Base-by-base conservation (phyloP, 192 early-diverging fungal species). In the Coemansia sp. region DNA sequence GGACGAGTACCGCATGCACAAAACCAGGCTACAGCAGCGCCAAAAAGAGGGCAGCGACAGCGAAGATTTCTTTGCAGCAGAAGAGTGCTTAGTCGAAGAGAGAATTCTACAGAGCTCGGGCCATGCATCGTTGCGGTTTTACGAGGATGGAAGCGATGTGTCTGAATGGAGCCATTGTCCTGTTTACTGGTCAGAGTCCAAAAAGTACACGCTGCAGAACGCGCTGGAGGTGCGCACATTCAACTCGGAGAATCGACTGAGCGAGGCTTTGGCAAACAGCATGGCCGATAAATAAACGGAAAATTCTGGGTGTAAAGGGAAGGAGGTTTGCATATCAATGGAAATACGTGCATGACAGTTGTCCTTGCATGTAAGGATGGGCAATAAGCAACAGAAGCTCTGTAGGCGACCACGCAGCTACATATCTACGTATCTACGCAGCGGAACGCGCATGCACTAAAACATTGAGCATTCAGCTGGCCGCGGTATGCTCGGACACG, bases 171-270 rank as follows among this genome's bases (percentile, higher is more conserved):
- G 67, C 25, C 71, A 76, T 5, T 45, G 71, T 48, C 83, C 84
- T 5, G 69, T 68, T 0, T 60, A 81, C 29, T 75, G 83, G 49
- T 75, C 84, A 25, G 85, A 85, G 42, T 88, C 86, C 51, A 83
- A 83, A 63, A 87, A 85, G 60, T 89, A 91, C 75, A 86, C 85
- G 72, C 67, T 91, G 68, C 85, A 89, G 63, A 84, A 88, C 51
- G 80, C 84, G 61, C 64, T 89, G 5, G 64, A 87, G 65, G 80
- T 91, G 51, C 84, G 86, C 28, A 79, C 80, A 2, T 89, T 88
- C 45, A 89, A 87, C 33, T 76, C 81, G n/a, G 70, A 64, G 10
- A 80, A 73, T 67, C 66, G 78, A 6, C 60, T 79, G 18, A 57
- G 67, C 36, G 71, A 74, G 17, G 59, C 65, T 36, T 25, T 68